These are phyloP conservation scores for Dendrobium huoshanense DNA, from an alignment of 106 monocot species.

Conservation along the genomic window DNA sequence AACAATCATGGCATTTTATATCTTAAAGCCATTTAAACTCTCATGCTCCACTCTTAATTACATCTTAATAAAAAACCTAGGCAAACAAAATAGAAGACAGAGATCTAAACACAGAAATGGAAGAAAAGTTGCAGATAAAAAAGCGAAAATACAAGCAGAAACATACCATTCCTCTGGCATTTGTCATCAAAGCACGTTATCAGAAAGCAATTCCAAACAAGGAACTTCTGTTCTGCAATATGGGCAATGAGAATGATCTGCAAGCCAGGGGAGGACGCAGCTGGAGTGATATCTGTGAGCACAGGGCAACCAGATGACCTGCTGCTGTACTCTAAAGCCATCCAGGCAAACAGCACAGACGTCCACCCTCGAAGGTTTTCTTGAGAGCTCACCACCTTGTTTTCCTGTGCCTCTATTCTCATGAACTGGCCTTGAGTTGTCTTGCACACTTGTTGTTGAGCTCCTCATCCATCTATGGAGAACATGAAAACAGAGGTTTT, in stretches of 20 bases:
- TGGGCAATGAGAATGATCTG: slow-evolving; percentile 24
- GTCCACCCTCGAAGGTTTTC: slow-evolving; percentile 19
- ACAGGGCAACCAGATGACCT: slow-evolving; percentile 44
- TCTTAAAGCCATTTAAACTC: not conserved
- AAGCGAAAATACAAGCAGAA: not conserved
- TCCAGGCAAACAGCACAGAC: slow-evolving; percentile 60
- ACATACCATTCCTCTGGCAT: not conserved
- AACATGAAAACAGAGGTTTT: not conserved
- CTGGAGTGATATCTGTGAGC: slow-evolving; percentile 39
- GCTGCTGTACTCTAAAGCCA: slow-evolving; percentile 12
- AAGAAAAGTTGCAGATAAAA: not conserved
- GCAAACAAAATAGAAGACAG: not conserved
- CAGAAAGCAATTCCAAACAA: not conserved
- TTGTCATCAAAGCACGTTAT: not conserved
- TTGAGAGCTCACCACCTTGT: not conserved
- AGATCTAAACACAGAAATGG: slow-evolving; percentile 2
- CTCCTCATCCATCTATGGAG: slow-evolving; percentile 7
- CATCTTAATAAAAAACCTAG: not conserved
- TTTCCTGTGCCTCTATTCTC: not conserved
- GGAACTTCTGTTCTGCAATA: slow-evolving; percentile 28
- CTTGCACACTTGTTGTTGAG: not conserved
- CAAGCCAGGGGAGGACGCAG: slow-evolving; percentile 37
- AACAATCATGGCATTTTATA: not conserved
- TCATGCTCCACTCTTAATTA: not conserved
- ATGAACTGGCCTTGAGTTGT: not conserved